phyloP scores from a whole-genome alignment of 345 rosid genomes.

The Passiflora organensis region DNA sequence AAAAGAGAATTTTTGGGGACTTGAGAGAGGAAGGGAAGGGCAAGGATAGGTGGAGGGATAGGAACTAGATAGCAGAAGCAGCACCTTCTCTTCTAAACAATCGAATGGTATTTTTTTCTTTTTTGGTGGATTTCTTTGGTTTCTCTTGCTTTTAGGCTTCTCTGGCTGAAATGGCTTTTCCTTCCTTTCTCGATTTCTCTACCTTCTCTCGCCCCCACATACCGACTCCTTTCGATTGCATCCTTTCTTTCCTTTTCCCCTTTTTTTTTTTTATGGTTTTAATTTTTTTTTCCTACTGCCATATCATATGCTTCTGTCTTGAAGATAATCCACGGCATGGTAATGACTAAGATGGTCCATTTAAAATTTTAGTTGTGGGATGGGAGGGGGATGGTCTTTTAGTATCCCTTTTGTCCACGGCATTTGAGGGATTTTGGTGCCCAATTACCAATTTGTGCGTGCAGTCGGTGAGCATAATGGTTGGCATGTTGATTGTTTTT shows the following conservation, averaged over 20 bases:
- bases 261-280: neutral
- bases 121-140: neutral
- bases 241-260: neutral
- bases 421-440: no score
- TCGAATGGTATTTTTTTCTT: neutral
- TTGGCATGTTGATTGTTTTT: no score
- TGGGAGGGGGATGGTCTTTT: no score
- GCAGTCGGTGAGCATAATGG: no score
- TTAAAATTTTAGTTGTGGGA: no score
- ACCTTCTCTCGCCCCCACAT: no score
- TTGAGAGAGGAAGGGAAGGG: slow-evolving; percentile 22
- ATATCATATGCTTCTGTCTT: no score
- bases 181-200: slow-evolving; percentile 34
- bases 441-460: no score
- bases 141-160: slow-evolving; percentile 16
- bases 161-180: slow-evolving; percentile 29
- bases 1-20: slow-evolving; percentile 10
- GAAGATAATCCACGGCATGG: no score
- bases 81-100: slow-evolving; percentile 31
- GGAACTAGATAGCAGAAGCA: slow-evolving; percentile 23
- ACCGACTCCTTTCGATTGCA: no score
- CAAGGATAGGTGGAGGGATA: slow-evolving; percentile 15
- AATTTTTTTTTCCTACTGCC: neutral
- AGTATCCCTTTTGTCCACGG: no score
- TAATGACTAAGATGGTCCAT: no score